phyloP scores from a whole-genome alignment of 495 filamentous ascomycete genomes.

The Aspergillus coremiiformis region DNA sequence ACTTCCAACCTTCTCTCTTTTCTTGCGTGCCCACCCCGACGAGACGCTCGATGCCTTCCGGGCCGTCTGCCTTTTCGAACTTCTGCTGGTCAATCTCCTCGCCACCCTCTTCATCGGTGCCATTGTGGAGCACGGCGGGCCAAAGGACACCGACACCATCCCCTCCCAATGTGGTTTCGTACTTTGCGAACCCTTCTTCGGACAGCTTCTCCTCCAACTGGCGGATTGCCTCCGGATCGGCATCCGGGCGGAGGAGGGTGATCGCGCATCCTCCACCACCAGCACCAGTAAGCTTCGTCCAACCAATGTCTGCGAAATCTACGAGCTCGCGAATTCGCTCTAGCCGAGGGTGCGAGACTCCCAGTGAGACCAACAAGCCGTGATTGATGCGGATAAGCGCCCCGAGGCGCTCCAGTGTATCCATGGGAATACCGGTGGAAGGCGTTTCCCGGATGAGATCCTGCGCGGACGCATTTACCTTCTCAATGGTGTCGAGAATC shows the following conservation, averaged over 20 bases:
- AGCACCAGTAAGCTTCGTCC: slow-evolving; percentile 94
- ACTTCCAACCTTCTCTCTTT: slow-evolving; percentile 83
- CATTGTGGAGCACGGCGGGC: slow-evolving; percentile 77
- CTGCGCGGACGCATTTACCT: slow-evolving; percentile 67
- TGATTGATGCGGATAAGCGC: slow-evolving; percentile 90
- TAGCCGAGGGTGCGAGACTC: slow-evolving; percentile 87
- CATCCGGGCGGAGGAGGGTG: slow-evolving; percentile 68
- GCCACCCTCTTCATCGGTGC: slow-evolving; percentile 64
- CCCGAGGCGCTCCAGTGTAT: slow-evolving; percentile 61
- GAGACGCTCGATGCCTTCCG: slow-evolving; percentile 69
- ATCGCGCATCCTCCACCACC: slow-evolving; percentile 95
- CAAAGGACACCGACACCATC: slow-evolving; percentile 89
- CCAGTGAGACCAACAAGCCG: slow-evolving; percentile 76
- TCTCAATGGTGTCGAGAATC: slow-evolving; percentile 76
- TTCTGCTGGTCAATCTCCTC: slow-evolving; percentile 90
- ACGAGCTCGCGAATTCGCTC: slow-evolving; percentile 90
- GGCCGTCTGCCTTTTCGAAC: slow-evolving; percentile 74
- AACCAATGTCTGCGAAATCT: slow-evolving; percentile 82
- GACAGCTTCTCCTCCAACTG: slow-evolving; percentile 60
- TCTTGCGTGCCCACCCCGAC: slow-evolving; percentile 54
- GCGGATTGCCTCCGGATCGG: slow-evolving; percentile 42
- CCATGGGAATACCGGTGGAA: slow-evolving; percentile 52
- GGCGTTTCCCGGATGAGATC: slow-evolving; percentile 56
- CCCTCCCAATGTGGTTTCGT: slow-evolving; percentile 80
- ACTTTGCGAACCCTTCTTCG: slow-evolving; percentile 71